Evolutionary conservation across 495 filamentous ascomycete species (phyloP).

Genomic region (Tetracladium setigerum): DNA sequence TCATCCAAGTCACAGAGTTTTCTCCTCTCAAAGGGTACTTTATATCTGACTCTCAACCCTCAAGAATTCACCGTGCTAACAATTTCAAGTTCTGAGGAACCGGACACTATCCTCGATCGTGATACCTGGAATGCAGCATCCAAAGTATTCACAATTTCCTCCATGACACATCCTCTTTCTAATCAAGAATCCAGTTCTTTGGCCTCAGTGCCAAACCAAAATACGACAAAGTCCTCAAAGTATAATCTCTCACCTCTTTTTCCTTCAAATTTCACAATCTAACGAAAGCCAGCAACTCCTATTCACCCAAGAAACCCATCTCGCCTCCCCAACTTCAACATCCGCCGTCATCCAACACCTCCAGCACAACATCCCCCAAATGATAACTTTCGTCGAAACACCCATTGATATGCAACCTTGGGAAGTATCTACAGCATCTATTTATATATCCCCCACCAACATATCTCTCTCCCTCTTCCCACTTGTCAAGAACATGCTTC

Average conservation of each 20-base stretch:
- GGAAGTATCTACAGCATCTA: conserved; percentile 44
- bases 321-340: not conserved
- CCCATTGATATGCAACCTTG: conserved; percentile 53
- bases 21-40: too few species aligned
- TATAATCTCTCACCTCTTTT: too few species aligned
- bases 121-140: too few species aligned
- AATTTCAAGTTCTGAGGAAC: too few species aligned
- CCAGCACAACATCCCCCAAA: conserved; percentile 34
- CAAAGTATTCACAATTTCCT: too few species aligned
- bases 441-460: conserved; percentile 22
- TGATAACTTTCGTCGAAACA: conserved; percentile 52
- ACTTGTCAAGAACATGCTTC: conserved; percentile 48
- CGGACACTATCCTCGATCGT: too few species aligned
- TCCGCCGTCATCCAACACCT: conserved; percentile 27
- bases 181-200: conserved; percentile 34
- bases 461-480: conserved; percentile 45
- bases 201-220: conserved; percentile 25
- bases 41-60: too few species aligned
- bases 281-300: conserved; percentile 7
- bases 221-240: conserved; percentile 14
- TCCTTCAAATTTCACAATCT: conserved; percentile 19
- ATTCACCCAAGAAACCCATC: too few species aligned
- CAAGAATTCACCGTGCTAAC: too few species aligned
- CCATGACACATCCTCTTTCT: too few species aligned
- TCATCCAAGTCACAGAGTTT: too few species aligned